Base-by-base conservation (phyloP, 495 filamentous ascomycete genomes). In the Tuber microsphaerosporum region DNA sequence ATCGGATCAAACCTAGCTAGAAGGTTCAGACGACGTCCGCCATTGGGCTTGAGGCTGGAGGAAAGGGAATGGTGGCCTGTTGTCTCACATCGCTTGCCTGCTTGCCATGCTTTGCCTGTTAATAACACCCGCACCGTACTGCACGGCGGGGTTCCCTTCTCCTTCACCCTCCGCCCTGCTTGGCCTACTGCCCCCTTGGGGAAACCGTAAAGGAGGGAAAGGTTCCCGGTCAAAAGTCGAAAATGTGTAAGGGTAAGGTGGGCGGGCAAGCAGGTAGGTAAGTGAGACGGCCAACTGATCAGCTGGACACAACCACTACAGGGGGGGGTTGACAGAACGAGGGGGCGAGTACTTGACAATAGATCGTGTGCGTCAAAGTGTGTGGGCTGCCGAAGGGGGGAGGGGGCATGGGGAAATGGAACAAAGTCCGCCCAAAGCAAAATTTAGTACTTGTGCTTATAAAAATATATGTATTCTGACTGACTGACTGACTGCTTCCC, bases 251-350 rank as follows among this genome's bases (percentile, higher is more conserved):
- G 56, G 56, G 56, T 31, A 34, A 3, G 56, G 56, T 42, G 61
- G n/a, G 12, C 70, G 72, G 69, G 73, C 46, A 19, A 74, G 17
- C 70, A 56, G 72, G 44, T 44, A 37, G 51, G 75, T 76, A 68
- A 70, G 74, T 77, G 70, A 77, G 75, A 77, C 74, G 74, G 61
- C 73, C 65, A 65, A 71, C 56, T 70, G 77, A 79, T 79, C 77
- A 79, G 77, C 76, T 79, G 77, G 77, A 79, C 77, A 79, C 26
- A 41, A 73, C 77, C 77, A 72, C 75, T 75, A 79, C 72, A 75
- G 77, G 77, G 77, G n/a, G 73, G 56, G 19, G 19, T 22, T 46
- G 45, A 20, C 45, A 20, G 45, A 46, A 46, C 45, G 45, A 20
- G 45, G 45, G 51, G 51, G 71, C 71, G 39, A 41, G 39, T 41